A percentile compares a stretch with the other conserved stretches of the same genome.
Evolutionary conservation across 345 rosid species (phyloP).

Genomic region (Salix udensis): DNA sequence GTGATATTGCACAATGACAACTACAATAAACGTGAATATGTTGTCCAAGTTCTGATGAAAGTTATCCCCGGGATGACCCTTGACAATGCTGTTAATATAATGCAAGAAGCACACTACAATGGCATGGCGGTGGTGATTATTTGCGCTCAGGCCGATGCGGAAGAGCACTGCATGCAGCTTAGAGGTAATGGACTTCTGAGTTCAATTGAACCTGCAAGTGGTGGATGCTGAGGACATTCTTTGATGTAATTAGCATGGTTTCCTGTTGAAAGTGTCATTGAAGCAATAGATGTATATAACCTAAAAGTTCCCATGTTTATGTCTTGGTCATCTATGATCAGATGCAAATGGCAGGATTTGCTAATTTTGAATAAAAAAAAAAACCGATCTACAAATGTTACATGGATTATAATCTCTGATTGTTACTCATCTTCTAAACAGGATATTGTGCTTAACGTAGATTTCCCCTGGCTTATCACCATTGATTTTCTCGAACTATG

Average conservation of each 20-base stretch:
- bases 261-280: constrained; percentile 5
- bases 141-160: constrained; percentile 90
- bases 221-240: constrained; percentile 58
- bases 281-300: constrained; percentile 31
- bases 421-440: background rate
- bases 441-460: background rate
- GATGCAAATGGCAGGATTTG: constrained; percentile 16
- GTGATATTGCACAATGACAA: constrained; percentile 89
- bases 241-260: background rate
- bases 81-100: constrained; percentile 88
- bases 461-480: background rate
- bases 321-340: constrained; percentile 12
- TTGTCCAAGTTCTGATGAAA: constrained; percentile 93
- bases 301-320: constrained; percentile 13
- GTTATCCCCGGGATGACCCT: constrained; percentile 92
- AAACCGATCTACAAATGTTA: background rate
- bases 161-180: constrained; percentile 91
- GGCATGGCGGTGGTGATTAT: constrained; percentile 86
- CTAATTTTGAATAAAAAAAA: constrained; percentile 31
- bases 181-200: constrained; percentile 91
- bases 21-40: constrained; percentile 85
- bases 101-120: constrained; percentile 96
- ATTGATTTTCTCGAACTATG: background rate
- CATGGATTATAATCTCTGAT: background rate
- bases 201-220: constrained; percentile 88